phyloP scores from a whole-genome alignment of 164 flowering plant species.

The Nymphaea colorata region DNA sequence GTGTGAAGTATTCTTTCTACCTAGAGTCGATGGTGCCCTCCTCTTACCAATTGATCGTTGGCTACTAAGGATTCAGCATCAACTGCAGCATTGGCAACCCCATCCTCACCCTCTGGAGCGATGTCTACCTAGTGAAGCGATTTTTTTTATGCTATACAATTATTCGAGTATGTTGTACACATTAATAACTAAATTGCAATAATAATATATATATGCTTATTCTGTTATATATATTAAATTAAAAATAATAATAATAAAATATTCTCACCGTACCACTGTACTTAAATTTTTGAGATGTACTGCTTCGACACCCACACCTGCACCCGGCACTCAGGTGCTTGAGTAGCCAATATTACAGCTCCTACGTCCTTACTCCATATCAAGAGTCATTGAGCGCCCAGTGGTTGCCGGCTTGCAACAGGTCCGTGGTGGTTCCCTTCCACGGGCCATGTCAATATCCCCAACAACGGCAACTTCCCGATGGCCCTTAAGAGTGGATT shows the following conservation, averaged over 20 bases:
- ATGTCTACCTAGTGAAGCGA: neutral
- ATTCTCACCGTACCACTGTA: too few species aligned
- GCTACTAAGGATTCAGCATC: neutral
- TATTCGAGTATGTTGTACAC: too few species aligned
- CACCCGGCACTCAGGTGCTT: neutral
- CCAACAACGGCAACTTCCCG: neutral
- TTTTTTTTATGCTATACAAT: too few species aligned
- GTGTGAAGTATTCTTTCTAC: neutral
- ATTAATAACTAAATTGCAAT: too few species aligned
- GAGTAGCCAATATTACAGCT: neutral
- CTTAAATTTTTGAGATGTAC: too few species aligned
- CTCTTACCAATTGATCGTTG: neutral
- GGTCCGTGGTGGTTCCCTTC: neutral
- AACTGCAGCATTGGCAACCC: neutral
- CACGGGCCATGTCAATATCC: neutral
- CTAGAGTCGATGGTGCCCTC: neutral
- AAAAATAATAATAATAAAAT: too few species aligned
- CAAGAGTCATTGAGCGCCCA: neutral
- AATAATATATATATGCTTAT: too few species aligned
- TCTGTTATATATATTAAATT: too few species aligned
- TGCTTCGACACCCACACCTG: too few species aligned
- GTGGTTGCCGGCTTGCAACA: neutral
- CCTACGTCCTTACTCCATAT: neutral
- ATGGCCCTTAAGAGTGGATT: neutral
- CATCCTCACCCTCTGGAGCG: neutral